phyloP scores from a whole-genome alignment of 129 eudicot genomes.

The Calendula officinalis region DNA sequence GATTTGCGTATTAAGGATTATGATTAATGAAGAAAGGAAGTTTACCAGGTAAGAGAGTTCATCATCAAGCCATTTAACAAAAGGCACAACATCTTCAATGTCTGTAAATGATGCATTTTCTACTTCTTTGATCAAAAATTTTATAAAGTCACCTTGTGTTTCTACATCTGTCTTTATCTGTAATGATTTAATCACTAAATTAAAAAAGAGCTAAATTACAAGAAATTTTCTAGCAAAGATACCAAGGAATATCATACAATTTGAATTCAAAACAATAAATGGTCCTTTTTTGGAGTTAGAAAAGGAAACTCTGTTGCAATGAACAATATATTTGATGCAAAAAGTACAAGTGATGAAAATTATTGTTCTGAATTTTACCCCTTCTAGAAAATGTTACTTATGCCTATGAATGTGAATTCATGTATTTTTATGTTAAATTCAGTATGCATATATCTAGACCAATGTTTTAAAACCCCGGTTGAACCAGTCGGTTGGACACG shows the following conservation, averaged over 20 bases:
- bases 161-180: constrained; percentile 98
- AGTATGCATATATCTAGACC: too few relatives aligned
- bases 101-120: constrained; percentile 84
- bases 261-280: neutral
- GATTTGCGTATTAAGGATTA: neutral
- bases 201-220: neutral
- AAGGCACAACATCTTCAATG: constrained; percentile 91
- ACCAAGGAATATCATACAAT: neutral
- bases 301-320: neutral
- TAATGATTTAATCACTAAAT: constrained; percentile 18
- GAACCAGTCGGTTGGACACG: too few relatives aligned
- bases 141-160: constrained; percentile 92
- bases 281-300: neutral
- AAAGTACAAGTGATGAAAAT: neutral
- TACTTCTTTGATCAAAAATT: constrained; percentile 87
- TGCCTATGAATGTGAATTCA: neutral
- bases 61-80: constrained; percentile 98
- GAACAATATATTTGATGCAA: constrained; percentile 1
- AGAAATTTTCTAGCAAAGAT: neutral
- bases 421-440: neutral
- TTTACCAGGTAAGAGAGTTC: constrained; percentile 91
- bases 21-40: neutral
- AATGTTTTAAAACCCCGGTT: too few relatives aligned
- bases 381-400: neutral
- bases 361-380: neutral